These are phyloP conservation scores for Stagonosporopsis chrysanthemi DNA, from an alignment of 2,329 filamentous ascomycete species.

Conservation along the genomic window DNA sequence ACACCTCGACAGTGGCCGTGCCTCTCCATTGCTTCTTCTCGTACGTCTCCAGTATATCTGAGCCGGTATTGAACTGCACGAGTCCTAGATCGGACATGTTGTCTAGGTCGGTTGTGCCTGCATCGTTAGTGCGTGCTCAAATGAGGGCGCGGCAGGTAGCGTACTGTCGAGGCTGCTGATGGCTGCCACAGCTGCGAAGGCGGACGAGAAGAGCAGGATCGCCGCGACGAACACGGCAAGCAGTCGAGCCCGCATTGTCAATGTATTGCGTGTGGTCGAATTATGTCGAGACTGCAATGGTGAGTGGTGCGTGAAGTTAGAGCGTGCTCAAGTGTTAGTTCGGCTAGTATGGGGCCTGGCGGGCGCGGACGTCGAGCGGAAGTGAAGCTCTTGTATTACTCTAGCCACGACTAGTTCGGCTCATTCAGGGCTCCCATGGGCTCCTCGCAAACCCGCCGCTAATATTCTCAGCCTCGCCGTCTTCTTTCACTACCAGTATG, in stretches of 20 bases:
- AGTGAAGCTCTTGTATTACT: not conserved
- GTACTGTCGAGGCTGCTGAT: not conserved
- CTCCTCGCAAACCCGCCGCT: constrained; percentile 61
- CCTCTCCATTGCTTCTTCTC: not conserved
- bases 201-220: not conserved
- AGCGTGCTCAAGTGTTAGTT: not conserved
- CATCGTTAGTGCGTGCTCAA: not conserved
- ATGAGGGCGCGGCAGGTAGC: not conserved
- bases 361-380: not conserved
- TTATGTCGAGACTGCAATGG: not conserved
- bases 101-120: not conserved
- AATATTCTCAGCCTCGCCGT: constrained; percentile 63
- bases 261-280: not conserved
- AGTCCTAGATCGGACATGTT: not conserved
- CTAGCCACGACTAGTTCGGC: not conserved
- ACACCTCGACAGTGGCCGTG: constrained; percentile 1
- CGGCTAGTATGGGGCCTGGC: not conserved
- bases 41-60: not conserved
- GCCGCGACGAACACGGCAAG: not conserved
- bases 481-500: constrained; percentile 63
- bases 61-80: not conserved
- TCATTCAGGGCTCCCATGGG: constrained; percentile 60
- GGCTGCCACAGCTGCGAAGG: not conserved
- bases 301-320: not conserved
- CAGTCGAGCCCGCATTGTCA: not conserved